Evolutionary conservation across 2,329 filamentous ascomycete species (phyloP), one percentile per base, ranked within the genome.

Genomic region (Fusarium verrucosum): DNA sequence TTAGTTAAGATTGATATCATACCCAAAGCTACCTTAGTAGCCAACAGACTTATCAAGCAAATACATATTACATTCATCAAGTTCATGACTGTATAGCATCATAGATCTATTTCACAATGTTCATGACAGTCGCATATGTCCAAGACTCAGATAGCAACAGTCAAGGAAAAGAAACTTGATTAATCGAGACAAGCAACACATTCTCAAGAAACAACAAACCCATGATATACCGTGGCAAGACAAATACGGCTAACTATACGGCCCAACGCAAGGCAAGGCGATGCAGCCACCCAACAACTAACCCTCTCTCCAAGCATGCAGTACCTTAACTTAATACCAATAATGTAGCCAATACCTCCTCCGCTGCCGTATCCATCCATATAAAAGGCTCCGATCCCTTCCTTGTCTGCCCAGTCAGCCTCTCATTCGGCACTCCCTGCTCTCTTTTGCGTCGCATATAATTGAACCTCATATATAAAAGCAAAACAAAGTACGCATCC

Each of bases 131-230:
- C 20, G 20, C 7, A 28, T 10, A 28, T 10, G 28, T 10, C 20
- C 7, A 16, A 11, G 9, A 25, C 11, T 45, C 13, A 36, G 26
- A 11, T 19, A 22, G 8, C 22, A n/a, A n/a, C 19, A 30, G 23
- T 26, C 26, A 20, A 41, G 43, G 42, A 52, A 62, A 45, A 52
- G 20, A 43, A 69, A 53, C 53, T 56, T 43, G 45, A 65, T 56
- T 68, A 58, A 45, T 41, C 50, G 32, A 50, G 50, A 53, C 58
- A 40, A 54, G 55, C 14, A 38, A 66, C 55, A 58, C 59, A 58
- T 64, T 63, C 55, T 58, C 46, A 60, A 26, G 42, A 58, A 67
- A 64, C 22, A 46, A 41, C 26, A 58, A 55, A 26, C 62, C 63
- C 45, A 60, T 22, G 19, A 52, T 64, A 61, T 52, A 54, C 56